Evolutionary conservation across 257 asterid genomes (phyloP), one percentile per base, ranked within the genome.

Genomic region (Echites panduratus): DNA sequence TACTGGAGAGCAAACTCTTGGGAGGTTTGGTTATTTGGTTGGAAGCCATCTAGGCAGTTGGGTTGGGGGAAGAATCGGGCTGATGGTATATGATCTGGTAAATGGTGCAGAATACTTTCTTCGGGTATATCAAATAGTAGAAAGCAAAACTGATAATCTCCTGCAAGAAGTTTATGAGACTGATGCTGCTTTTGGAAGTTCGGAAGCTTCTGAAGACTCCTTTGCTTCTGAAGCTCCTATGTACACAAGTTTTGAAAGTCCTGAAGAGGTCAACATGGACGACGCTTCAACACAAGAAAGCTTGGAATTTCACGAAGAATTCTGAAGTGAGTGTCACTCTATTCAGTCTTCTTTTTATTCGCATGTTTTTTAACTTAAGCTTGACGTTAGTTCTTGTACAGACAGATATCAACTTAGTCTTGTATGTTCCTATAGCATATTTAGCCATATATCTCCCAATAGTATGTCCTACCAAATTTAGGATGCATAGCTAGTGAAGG

Each of bases 21-120:
- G 99, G 65, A 87, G 95, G 90, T 70, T 91, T 59, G 99, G 99
- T 43, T 94, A 94, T 84, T 79, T 91, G 82, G 84, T 87, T 41
- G 99, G 99, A 47, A 89, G 99, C 78, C 91, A 85, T 48, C 64
- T 94, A 85, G 99, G 99, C 45, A 91, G 99, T 78, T 94, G 98
- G 98, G 71, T 88, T 70, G 99, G 99, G 68, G 99, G 96, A 76
- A 82, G 89, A 83, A 75, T 88, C 70, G 99, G 99, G 82, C 73
- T 94, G 56, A 89, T 94, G 99, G 86, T 85, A 63, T 94, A 94
- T 81, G 99, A 94, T 78, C 82, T 94, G 71, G 97, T 87, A 22
- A 86, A 75, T 70, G 99, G 99, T 61, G 68, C 87, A 76, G 82
- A 87, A 32, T 84, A 75, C 87, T 54, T 94, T 73, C 79, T 88